Evolutionary conservation across 108 stramenopile species (phyloP).

Genomic region (Nannochloropsis salina): DNA sequence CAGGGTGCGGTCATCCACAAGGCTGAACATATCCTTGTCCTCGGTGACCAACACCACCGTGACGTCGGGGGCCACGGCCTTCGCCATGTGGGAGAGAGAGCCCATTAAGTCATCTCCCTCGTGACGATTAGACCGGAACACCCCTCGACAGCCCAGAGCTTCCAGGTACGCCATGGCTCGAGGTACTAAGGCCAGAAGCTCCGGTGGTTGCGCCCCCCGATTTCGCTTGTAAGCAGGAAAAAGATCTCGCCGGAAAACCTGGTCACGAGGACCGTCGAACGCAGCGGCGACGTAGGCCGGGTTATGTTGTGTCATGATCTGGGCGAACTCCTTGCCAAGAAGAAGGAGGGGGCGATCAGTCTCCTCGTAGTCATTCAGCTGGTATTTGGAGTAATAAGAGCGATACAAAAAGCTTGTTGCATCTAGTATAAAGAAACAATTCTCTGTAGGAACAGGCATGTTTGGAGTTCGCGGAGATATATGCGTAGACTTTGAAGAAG

Average conservation of each 20-base stretch:
- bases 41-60: background rate
- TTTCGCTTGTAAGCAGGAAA: slow-evolving; percentile 3
- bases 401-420: slow-evolving; percentile 11
- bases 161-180: background rate
- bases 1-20: background rate
- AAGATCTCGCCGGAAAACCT: background rate
- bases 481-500: background rate
- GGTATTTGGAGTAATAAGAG: background rate
- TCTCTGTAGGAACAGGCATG: background rate
- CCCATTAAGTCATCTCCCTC: background rate
- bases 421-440: background rate
- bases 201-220: background rate
- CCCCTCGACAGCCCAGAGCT: background rate
- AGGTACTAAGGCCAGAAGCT: background rate
- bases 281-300: background rate
- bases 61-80: background rate
- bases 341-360: background rate
- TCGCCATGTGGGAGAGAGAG: background rate
- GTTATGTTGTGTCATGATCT: background rate
- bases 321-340: slow-evolving; percentile 14
- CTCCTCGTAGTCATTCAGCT: background rate
- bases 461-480: background rate
- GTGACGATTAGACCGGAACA: background rate
- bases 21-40: slow-evolving; percentile 3
- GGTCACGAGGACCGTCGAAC: background rate